These are phyloP conservation scores for Ophiostoma piceae DNA, from an alignment of 2,329 filamentous ascomycete species.

Conservation along the genomic window DNA sequence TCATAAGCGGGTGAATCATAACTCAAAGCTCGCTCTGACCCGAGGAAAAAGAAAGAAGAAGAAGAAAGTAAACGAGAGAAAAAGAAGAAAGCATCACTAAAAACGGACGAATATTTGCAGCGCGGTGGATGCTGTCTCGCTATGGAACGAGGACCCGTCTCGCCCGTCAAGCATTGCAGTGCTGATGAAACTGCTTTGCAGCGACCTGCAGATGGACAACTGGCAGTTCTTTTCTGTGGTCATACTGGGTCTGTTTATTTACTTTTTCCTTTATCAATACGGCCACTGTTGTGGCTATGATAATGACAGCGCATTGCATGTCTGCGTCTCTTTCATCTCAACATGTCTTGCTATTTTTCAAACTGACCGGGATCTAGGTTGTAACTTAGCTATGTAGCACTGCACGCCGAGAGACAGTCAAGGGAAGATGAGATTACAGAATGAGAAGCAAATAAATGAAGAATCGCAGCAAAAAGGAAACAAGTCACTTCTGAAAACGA, in stretches of 20 bases:
- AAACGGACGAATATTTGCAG: not conserved
- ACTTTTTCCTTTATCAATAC: not conserved
- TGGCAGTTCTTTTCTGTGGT: not conserved
- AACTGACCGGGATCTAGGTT: not conserved
- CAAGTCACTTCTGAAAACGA: not conserved
- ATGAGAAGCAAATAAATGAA: not conserved
- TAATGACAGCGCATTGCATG: conserved; percentile 2
- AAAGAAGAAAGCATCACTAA: not conserved
- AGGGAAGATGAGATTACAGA: not conserved
- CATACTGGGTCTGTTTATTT: not conserved
- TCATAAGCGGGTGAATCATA: conserved; percentile 1
- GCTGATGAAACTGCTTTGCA: conserved; percentile 11
- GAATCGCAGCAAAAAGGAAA: not conserved
- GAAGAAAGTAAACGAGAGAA: not conserved
- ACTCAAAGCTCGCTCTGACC: not conserved
- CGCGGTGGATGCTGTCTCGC: not conserved
- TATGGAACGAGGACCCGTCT: conserved; percentile 8
- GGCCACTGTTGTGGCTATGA: not conserved
- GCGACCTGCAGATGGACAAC: not conserved
- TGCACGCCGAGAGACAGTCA: not conserved
- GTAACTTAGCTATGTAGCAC: not conserved
- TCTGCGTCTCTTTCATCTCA: not conserved
- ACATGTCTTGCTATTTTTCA: not conserved
- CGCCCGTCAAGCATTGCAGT: conserved; percentile 9
- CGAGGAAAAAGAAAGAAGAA: not conserved